Evolutionary conservation across 495 filamentous ascomycete species (phyloP).

Genomic region (Halenospora varia): DNA sequence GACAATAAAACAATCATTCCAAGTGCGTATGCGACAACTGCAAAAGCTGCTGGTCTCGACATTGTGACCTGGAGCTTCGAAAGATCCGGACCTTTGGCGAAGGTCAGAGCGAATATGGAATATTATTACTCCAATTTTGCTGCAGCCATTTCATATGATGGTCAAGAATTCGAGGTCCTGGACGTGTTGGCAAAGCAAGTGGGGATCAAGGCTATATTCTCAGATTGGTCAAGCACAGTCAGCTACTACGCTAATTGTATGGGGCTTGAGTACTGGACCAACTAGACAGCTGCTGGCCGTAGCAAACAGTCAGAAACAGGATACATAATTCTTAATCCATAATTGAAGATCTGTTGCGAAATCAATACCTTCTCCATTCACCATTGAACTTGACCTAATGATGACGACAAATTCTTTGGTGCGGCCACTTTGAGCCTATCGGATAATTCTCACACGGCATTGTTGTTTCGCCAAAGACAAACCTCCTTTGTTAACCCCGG

Average conservation of each 20-base stretch:
- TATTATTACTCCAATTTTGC: constrained; percentile 52
- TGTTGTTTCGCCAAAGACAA: no score
- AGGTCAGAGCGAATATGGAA: constrained; percentile 33
- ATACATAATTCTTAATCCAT: no score
- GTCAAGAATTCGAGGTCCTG: constrained; percentile 53
- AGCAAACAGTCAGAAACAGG: no score
- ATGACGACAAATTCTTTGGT: no score
- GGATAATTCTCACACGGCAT: no score
- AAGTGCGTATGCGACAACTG: constrained; percentile 39
- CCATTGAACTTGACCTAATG: no score
- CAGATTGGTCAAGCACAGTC: constrained; percentile 58
- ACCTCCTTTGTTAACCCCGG: no score
- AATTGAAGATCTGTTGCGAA: no score
- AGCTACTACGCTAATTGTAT: constrained; percentile 63
- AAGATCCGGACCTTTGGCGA: constrained; percentile 48
- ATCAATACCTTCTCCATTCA: no score
- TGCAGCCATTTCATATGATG: constrained; percentile 48
- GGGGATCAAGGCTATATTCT: constrained; percentile 51
- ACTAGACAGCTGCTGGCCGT: no score
- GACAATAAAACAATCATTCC: constrained; percentile 37
- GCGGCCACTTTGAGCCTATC: no score
- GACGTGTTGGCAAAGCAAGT: constrained; percentile 55
- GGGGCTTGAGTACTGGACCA: no score
- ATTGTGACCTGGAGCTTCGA: constrained; percentile 62
- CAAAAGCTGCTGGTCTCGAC: constrained; percentile 49